Evolutionary conservation across 1,284 basidiomycete species (phyloP).

Genomic region (Lignosus rhinocerotis): DNA sequence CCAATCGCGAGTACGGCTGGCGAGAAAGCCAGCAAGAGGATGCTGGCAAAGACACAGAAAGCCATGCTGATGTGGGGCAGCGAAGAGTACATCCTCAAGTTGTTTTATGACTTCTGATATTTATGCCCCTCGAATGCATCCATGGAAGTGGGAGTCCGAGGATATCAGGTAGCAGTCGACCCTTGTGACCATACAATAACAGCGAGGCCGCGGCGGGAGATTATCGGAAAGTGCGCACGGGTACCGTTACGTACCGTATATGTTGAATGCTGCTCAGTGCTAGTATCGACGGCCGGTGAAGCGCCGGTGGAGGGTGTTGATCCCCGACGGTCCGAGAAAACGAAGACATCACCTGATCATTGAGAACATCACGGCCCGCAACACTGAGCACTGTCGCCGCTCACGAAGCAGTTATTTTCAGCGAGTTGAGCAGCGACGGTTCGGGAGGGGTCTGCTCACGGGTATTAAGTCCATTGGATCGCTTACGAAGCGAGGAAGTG

Average conservation of each 20-base stretch:
- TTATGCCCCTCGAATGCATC: not conserved
- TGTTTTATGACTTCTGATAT: not conserved
- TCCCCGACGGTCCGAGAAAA: conserved; percentile 7
- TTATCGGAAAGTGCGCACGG: conserved; percentile 10
- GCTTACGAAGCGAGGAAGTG: not conserved
- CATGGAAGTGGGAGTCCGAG: not conserved
- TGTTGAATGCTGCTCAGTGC: not conserved
- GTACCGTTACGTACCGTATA: conserved; percentile 8
- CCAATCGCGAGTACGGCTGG: conserved; percentile 33
- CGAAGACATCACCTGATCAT: not conserved
- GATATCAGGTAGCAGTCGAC: not conserved
- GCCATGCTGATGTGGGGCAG: conserved; percentile 1
- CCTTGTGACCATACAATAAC: conserved; percentile 7
- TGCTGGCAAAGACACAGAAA: not conserved
- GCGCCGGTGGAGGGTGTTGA: not conserved
- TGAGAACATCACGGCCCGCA: not conserved
- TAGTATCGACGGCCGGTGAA: not conserved
- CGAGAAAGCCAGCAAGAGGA: conserved; percentile 3
- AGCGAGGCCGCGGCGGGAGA: not conserved
- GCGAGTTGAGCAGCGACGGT: not conserved
- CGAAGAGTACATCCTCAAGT: not conserved
- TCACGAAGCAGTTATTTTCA: conserved; percentile 4
- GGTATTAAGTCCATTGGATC: not conserved
- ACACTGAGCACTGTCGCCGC: not conserved
- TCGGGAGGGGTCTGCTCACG: not conserved